Percentiles rank a stretch among this genome's conserved stretches.
Evolutionary conservation across 106 monocot species (phyloP).

Genomic region (Posidonia australis): DNA sequence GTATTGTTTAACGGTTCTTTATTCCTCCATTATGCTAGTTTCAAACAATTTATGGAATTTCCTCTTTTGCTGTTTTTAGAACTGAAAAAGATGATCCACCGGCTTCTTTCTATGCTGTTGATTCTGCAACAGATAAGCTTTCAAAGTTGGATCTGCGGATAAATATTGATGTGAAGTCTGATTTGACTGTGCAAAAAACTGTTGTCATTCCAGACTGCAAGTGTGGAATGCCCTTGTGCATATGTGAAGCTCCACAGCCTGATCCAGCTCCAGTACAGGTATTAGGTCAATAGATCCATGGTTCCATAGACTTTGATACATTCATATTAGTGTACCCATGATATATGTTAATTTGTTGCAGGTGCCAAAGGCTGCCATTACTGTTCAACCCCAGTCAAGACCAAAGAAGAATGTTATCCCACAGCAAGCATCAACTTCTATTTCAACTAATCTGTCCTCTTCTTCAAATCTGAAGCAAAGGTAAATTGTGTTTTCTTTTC

Average conservation of each 20-base stretch:
- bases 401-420: conserved; percentile 37
- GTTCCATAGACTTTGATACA: background rate
- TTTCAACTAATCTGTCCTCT: conserved; percentile 27
- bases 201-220: conserved; percentile 40
- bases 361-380: conserved; percentile 26
- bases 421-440: conserved; percentile 17
- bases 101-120: conserved; percentile 13
- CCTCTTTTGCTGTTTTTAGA: conserved; percentile 22
- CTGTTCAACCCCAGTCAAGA: conserved; percentile 40
- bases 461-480: conserved; percentile 59
- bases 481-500: conserved; percentile 16
- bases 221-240: conserved; percentile 97
- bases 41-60: conserved; percentile 4
- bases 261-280: conserved; percentile 45
- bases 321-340: background rate
- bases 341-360: conserved; percentile 8
- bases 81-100: conserved; percentile 17
- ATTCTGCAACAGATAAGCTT: conserved; percentile 36
- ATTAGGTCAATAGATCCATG: background rate
- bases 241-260: conserved; percentile 57
- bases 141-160: conserved; percentile 44
- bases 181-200: conserved; percentile 14
- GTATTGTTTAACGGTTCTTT: background rate
- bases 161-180: conserved; percentile 15
- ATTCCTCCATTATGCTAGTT: background rate